Percentiles rank a stretch among this genome's conserved stretches.
These are phyloP conservation scores for Protomyces arabidopsidicola DNA, from an alignment of 1,139 yeast genomes.

Conservation along the genomic window DNA sequence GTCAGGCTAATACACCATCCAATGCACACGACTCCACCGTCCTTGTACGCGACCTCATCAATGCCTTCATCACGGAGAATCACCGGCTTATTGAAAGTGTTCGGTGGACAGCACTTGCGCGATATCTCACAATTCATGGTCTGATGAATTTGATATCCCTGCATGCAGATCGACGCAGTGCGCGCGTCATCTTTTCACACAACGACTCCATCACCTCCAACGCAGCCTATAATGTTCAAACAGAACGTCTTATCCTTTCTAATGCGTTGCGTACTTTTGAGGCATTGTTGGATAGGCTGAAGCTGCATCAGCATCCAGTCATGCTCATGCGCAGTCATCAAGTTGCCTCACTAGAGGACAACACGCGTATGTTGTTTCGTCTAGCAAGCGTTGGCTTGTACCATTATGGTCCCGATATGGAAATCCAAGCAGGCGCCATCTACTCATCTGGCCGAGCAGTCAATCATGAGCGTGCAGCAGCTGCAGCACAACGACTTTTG, in stretches of 20 bases:
- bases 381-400: background rate
- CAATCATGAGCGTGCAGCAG: background rate
- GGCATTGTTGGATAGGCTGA: background rate
- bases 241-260: background rate
- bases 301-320: background rate
- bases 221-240: background rate
- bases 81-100: background rate
- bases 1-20: background rate
- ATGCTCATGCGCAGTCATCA: background rate
- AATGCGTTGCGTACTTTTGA: background rate
- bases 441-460: background rate
- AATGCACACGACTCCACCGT: background rate
- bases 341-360: background rate
- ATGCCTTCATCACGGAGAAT: background rate
- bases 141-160: background rate
- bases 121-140: background rate
- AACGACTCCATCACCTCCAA: background rate
- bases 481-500: background rate
- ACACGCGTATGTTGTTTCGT: constrained; percentile 2
- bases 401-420: constrained; percentile 1
- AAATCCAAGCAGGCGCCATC: background rate
- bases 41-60: background rate
- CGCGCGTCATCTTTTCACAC: constrained; percentile 1
- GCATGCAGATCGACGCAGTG: background rate
- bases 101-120: background rate